A percentile compares a stretch with the other conserved stretches of the same genome.
These are phyloP conservation scores for Fusarium marasasianum DNA, from an alignment of 2,329 filamentous ascomycete species.

Conservation along the genomic window DNA sequence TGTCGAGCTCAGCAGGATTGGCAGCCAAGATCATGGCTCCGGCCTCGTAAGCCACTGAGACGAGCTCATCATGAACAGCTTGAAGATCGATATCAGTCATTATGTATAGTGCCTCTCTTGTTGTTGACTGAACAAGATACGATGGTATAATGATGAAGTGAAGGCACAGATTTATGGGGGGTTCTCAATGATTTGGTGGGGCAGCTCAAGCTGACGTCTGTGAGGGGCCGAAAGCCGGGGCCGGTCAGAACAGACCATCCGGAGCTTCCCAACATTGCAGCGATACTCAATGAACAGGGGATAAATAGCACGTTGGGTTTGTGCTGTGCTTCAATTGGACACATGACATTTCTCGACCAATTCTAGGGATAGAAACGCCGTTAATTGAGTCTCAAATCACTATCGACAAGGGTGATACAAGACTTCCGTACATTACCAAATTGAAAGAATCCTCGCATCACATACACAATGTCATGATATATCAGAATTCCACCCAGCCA, in stretches of 20 bases:
- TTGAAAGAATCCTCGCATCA: constrained; percentile 4
- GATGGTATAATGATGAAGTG: not conserved
- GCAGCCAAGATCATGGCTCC: constrained; percentile 71
- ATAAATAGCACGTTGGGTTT: not conserved
- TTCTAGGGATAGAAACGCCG: constrained; percentile 26
- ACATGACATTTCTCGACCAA: not conserved
- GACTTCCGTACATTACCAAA: constrained; percentile 24
- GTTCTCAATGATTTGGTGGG: constrained; percentile 33
- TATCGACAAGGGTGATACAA: constrained; percentile 12
- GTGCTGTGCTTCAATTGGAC: constrained; percentile 2
- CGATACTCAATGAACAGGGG: not conserved
- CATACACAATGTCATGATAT: constrained; percentile 26
- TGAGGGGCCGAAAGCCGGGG: constrained; percentile 27
- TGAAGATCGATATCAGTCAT: constrained; percentile 69
- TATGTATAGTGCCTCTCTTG: not conserved
- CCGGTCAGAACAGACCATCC: constrained; percentile 10
- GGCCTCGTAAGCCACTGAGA: constrained; percentile 69
- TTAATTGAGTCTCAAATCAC: constrained; percentile 13
- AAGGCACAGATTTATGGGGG: constrained; percentile 36
- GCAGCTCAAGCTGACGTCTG: constrained; percentile 20
- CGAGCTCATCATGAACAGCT: constrained; percentile 68
- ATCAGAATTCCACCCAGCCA: constrained; percentile 35
- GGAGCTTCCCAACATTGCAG: constrained; percentile 1
- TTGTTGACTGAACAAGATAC: not conserved
- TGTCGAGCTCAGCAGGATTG: constrained; percentile 65